phyloP scores from a whole-genome alignment of 116 monocot genomes.

The Trichopus zeylanicus region DNA sequence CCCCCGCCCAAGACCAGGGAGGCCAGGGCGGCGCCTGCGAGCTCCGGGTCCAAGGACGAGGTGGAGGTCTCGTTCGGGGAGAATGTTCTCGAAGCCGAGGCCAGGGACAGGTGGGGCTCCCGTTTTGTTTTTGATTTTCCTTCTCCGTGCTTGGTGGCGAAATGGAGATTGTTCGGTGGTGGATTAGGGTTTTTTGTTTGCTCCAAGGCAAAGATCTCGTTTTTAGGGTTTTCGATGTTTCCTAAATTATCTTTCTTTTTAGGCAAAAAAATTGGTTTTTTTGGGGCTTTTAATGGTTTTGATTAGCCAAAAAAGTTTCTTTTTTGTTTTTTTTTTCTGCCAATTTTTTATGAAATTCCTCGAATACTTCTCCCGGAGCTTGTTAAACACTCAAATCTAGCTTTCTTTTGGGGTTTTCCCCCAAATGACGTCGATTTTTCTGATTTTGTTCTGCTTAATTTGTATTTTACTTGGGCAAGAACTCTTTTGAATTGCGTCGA shows the following conservation, averaged over 20 bases:
- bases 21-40: background rate
- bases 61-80: conserved; percentile 57
- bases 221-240: background rate
- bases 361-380: no score
- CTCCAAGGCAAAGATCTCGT: background rate
- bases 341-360: no score
- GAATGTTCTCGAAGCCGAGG: conserved; percentile 45
- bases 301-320: background rate
- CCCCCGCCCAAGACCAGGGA: background rate
- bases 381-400: no score
- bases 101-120: conserved; percentile 41
- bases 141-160: background rate
- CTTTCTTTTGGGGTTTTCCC: no score
- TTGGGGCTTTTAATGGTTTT: background rate
- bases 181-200: background rate
- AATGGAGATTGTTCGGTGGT: conserved; percentile 2
- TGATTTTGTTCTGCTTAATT: no score
- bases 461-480: no score
- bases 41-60: conserved; percentile 17
- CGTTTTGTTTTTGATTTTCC: background rate
- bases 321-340: no score
- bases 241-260: background rate
- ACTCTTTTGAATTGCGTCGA: no score
- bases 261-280: background rate
- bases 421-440: no score